Evolutionary conservation across 2,329 filamentous ascomycete species (phyloP).

Genomic region (Xylariaceae sp.): DNA sequence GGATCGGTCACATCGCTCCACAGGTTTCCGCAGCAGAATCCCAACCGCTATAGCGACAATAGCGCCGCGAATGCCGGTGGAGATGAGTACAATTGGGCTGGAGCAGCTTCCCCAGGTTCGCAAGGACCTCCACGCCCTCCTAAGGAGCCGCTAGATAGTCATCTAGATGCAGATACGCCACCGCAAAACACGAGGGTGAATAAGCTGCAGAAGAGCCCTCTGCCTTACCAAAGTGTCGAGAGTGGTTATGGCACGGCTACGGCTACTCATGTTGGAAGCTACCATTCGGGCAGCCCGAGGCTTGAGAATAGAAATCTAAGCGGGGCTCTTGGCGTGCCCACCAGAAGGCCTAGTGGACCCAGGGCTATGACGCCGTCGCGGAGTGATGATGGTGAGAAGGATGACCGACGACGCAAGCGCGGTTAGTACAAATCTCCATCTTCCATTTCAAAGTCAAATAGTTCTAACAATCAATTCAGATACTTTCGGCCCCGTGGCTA

Average conservation of each 20-base stretch:
- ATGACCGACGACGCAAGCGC: conserved; percentile 63
- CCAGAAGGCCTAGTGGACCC: conserved; percentile 63
- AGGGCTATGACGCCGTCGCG: conserved; percentile 65
- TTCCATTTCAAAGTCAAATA: not conserved
- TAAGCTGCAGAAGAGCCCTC: conserved; percentile 62
- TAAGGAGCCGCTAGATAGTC: conserved; percentile 64
- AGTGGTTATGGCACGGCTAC: conserved; percentile 60
- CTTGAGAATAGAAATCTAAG: conserved; percentile 65
- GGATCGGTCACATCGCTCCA: conserved; percentile 66
- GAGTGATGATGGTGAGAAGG: conserved; percentile 53
- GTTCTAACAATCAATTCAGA: conserved; percentile 45
- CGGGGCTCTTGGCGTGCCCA: conserved; percentile 58
- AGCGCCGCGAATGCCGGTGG: conserved; percentile 46
- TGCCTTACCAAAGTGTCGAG: conserved; percentile 63
- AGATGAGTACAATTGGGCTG: conserved; percentile 50
- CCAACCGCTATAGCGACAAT: conserved; percentile 57
- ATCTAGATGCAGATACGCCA: conserved; percentile 48
- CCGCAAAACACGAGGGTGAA: conserved; percentile 55
- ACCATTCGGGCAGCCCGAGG: conserved; percentile 59
- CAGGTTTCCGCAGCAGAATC: conserved; percentile 55
- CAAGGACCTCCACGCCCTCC: conserved; percentile 63
- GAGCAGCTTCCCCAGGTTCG: conserved; percentile 52
- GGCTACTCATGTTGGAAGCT: conserved; percentile 52
- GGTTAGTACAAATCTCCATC: conserved; percentile 48
- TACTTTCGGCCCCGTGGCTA: conserved; percentile 59